Conservation (phyloP, 305 asterid genomes). For the Plantago coronopus region DNA sequence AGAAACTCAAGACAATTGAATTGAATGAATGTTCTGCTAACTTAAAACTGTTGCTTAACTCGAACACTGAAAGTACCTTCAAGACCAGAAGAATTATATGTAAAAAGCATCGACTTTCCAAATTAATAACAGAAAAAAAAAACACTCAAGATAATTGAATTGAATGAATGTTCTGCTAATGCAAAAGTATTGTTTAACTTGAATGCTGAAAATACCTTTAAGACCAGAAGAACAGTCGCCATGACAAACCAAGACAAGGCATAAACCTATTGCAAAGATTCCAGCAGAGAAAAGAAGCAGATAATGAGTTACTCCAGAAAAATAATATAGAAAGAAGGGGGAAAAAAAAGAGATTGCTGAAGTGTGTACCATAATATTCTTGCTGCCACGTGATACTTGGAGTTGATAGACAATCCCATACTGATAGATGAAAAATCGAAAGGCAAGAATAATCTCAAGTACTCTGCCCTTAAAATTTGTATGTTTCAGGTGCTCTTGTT, state of each 20-base stretch:
- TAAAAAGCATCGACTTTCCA: too few relatives aligned
- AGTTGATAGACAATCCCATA: conserved; percentile 11
- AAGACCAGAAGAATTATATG: too few relatives aligned
- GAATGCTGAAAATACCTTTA: conserved; percentile 1
- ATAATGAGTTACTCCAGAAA: not conserved
- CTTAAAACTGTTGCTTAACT: too few relatives aligned
- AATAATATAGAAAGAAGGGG: too few relatives aligned
- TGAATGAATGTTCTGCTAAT: too few relatives aligned
- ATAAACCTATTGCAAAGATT: not conserved
- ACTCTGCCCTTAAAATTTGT: conserved; percentile 4
- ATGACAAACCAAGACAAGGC: conserved; percentile 14
- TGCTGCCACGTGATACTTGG: conserved; percentile 4
- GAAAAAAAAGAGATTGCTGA: not conserved
- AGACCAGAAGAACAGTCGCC: conserved; percentile 7
- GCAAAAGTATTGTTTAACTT: not conserved
- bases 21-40: too few relatives aligned
- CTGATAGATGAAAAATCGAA: not conserved
- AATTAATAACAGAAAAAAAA: too few relatives aligned
- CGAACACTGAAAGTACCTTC: too few relatives aligned
- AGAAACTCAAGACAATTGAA: too few relatives aligned
- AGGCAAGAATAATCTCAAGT: conserved; percentile 12
- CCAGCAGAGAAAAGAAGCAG: not conserved
- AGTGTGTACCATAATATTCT: conserved; percentile 10
- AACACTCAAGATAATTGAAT: too few relatives aligned
- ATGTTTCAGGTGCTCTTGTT: conserved; percentile 11